Percentiles rank a stretch among this genome's conserved stretches.
Conservation (phyloP, 192 early-diverging fungal species). For the Borealophlyctis nickersoniae region DNA sequence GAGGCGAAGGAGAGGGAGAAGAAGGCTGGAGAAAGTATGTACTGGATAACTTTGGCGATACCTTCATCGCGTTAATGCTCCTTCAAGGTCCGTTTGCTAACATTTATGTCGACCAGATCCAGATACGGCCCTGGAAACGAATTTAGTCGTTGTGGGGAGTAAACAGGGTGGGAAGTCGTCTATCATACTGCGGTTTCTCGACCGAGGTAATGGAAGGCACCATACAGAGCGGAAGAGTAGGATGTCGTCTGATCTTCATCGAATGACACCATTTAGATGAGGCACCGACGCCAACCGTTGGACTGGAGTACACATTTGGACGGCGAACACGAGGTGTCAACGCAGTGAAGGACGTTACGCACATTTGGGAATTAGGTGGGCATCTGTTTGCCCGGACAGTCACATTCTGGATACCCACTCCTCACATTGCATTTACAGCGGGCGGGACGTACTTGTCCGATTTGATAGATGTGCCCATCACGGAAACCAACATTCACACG, state of each 20-base stretch:
- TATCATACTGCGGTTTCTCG: constrained; percentile 45
- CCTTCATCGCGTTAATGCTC: no score
- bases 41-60: no score
- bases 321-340: constrained; percentile 42
- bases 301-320: constrained; percentile 51
- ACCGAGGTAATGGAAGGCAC: constrained; percentile 34
- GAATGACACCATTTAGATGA: constrained; percentile 34
- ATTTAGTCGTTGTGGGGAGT: constrained; percentile 42
- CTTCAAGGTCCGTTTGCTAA: not conserved
- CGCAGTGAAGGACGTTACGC: constrained; percentile 47
- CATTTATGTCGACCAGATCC: constrained; percentile 1
- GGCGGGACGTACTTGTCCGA: constrained; percentile 43
- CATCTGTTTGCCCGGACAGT: not conserved
- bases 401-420: not conserved
- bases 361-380: constrained; percentile 54
- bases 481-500: constrained; percentile 46
- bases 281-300: constrained; percentile 39
- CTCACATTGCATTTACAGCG: constrained; percentile 22
- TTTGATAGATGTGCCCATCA: constrained; percentile 43
- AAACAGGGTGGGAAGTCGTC: constrained; percentile 39
- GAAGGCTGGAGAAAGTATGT: constrained; percentile 17
- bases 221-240: not conserved
- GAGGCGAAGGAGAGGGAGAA: constrained; percentile 36
- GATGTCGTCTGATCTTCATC: not conserved
- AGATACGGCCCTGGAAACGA: constrained; percentile 39